These are phyloP conservation scores for Boletellus ananiceps DNA, from an alignment of 768 basidiomycete species.

Conservation along the genomic window DNA sequence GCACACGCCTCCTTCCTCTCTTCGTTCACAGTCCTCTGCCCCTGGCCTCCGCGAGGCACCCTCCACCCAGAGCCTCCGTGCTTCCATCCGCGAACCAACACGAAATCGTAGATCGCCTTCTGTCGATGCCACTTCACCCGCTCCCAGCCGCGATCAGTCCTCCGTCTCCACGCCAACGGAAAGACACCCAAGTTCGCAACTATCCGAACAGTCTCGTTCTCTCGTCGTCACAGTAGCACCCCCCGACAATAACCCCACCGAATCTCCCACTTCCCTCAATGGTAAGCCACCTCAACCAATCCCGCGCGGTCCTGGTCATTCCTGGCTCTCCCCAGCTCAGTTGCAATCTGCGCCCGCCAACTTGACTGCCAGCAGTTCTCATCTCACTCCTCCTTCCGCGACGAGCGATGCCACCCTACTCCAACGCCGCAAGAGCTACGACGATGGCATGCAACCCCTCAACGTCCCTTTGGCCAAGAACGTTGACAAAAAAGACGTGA, in stretches of 20 bases:
- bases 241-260: constrained; percentile 24
- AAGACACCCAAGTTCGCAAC: constrained; percentile 13
- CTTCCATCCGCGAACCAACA: constrained; percentile 7
- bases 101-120: no score
- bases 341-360: constrained; percentile 19
- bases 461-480: constrained; percentile 14
- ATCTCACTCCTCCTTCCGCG: constrained; percentile 7
- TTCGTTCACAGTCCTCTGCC: constrained; percentile 21
- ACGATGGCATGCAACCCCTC: constrained; percentile 38
- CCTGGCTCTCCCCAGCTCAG: not conserved
- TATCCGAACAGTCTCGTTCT: constrained; percentile 32
- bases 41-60: constrained; percentile 23
- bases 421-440: constrained; percentile 41
- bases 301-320: not conserved
- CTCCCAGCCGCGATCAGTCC: not conserved
- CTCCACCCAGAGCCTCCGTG: constrained; percentile 19
- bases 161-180: constrained; percentile 19
- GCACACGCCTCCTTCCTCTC: constrained; percentile 8
- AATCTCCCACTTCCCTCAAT: constrained; percentile 2
- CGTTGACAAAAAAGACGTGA: constrained; percentile 10
- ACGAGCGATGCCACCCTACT: not conserved
- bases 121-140: no score
- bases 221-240: constrained; percentile 43
- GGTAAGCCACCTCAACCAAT: no score
- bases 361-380: constrained; percentile 6